Evolutionary conservation across 2,329 filamentous ascomycete species (phyloP).

Genomic region (Basipetospora chlamydospora): DNA sequence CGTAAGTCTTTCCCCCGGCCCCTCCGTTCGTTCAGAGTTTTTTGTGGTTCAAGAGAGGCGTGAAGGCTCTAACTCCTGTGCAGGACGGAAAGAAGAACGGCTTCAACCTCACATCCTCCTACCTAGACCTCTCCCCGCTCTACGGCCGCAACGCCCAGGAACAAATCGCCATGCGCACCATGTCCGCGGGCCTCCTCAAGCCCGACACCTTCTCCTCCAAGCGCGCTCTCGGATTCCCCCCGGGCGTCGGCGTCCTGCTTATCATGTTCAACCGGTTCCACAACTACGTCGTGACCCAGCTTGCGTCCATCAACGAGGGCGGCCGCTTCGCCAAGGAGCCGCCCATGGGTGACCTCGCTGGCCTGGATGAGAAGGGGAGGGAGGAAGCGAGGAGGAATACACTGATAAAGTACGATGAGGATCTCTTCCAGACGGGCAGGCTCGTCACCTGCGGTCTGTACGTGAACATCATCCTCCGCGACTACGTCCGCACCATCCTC

Average conservation of each 20-base stretch:
- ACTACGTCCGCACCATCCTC: conserved; percentile 23
- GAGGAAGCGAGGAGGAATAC: too few species aligned
- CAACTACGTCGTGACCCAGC: conserved; percentile 61
- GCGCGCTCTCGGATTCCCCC: conserved; percentile 47
- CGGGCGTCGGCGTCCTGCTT: conserved; percentile 52
- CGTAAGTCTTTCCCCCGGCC: neutral
- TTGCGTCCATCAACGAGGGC: conserved; percentile 35
- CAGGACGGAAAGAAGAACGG: too few species aligned
- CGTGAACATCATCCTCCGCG: conserved; percentile 30
- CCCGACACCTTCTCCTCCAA: conserved; percentile 53
- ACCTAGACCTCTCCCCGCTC: conserved; percentile 29
- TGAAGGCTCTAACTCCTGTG: conserved; percentile 15
- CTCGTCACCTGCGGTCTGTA: conserved; percentile 40
- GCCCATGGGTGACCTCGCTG: conserved; percentile 4
- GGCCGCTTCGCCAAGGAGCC: conserved; percentile 16
- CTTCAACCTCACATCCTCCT: conserved; percentile 30
- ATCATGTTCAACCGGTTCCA: conserved; percentile 67
- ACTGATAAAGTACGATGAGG: conserved; percentile 23
- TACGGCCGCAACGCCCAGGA: conserved; percentile 23
- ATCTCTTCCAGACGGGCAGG: conserved; percentile 23
- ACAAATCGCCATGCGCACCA: conserved; percentile 19
- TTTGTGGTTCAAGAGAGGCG: conserved; percentile 17
- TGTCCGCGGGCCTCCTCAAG: conserved; percentile 22
- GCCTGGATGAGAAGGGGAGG: conserved; percentile 22
- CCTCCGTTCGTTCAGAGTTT: conserved; percentile 7